Base-by-base conservation (phyloP, 768 basidiomycete genomes). In the Hygrocybe coccinea region DNA sequence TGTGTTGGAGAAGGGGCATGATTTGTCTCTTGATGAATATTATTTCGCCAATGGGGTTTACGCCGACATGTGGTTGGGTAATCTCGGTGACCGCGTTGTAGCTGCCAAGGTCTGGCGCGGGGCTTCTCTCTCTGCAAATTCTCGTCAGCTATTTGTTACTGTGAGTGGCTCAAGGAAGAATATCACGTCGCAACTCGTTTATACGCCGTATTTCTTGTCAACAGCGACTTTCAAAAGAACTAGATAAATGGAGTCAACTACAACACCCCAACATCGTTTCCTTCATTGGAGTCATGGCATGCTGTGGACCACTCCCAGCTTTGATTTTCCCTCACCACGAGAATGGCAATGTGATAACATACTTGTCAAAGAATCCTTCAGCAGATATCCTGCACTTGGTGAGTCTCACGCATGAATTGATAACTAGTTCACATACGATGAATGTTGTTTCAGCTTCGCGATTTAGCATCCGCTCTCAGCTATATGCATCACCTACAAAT, bases 401-500 rank as follows among this genome's bases (percentile, higher is more conserved):
- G 37, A 21, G 54, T 21, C 5, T 29, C 29, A n/a, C n/a, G n/a
- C n/a, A n/a, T n/a, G n/a, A 9, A 3, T 38, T 5, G 17, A 19
- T 2, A 47, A 3, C 24, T 48, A 10, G n/a, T 33, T 22, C 7
- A 9, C 15, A 48, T 33, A 17, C 24, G 43, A 44, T 12, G 15
- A 48, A 24, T 3, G 11, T 17, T 3, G 19, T 17, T 2, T 14
- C 22, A 64, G 64, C 24, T 60, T 22, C 3, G 37, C 1, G 64
- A 58, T 15, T 45, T 62, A 4, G 65, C 64, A n/a, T 33, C 50
- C 37, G 69, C 65, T 11, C 55, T 71, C 5, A 37, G 49, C 1
- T 68, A 68, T 45, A 50, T 70, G n/a, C 68, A 68, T 37, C 43
- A 15, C 15, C 45, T 54, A 10, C 45, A 56, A 6, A 51, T 69